Percentiles rank a stretch among this genome's conserved stretches.
phyloP scores from a whole-genome alignment of 2,329 filamentous ascomycete genomes.

The Penicillium psychrosexuale region DNA sequence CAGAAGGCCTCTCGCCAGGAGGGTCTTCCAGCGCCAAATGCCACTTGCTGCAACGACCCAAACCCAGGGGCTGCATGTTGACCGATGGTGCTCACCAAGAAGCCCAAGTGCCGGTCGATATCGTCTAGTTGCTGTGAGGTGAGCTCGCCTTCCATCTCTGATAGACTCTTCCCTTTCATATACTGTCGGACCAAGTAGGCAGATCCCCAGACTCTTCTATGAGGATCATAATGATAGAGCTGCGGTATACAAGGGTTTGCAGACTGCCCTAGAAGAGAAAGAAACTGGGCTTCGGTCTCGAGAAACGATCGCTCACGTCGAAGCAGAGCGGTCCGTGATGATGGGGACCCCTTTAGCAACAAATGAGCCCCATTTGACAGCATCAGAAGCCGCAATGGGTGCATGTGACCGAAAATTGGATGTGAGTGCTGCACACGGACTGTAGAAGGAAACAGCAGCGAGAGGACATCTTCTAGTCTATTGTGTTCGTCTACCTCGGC shows the following conservation, averaged over 20 bases:
- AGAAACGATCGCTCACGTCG: constrained; percentile 40
- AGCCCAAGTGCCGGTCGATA: constrained; percentile 38
- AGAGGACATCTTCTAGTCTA: constrained; percentile 30
- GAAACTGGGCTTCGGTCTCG: constrained; percentile 40
- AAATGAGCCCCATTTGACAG: constrained; percentile 40
- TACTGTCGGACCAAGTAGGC: constrained; percentile 41
- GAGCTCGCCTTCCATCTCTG: constrained; percentile 31
- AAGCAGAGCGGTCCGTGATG: constrained; percentile 36
- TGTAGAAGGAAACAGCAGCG: constrained; percentile 32
- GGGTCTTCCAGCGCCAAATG: constrained; percentile 43
- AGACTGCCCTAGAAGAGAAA: constrained; percentile 36
- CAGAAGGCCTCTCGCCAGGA: constrained; percentile 56
- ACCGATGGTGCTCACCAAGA: constrained; percentile 42
- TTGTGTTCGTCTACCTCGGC: constrained; percentile 18
- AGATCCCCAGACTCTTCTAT: constrained; percentile 25
- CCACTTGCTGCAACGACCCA: constrained; percentile 50
- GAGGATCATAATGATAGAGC: constrained; percentile 38
- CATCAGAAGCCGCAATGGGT: constrained; percentile 34
- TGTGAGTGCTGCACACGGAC: constrained; percentile 27
- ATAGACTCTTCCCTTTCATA: constrained; percentile 33
- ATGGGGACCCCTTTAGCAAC: constrained; percentile 38
- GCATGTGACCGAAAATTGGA: constrained; percentile 31
- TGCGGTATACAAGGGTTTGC: constrained; percentile 37
- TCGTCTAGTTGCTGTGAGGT: constrained; percentile 29
- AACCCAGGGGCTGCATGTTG: constrained; percentile 49